Conservation (phyloP, 176 grass and related monocot genomes). For the Poa annua region DNA sequence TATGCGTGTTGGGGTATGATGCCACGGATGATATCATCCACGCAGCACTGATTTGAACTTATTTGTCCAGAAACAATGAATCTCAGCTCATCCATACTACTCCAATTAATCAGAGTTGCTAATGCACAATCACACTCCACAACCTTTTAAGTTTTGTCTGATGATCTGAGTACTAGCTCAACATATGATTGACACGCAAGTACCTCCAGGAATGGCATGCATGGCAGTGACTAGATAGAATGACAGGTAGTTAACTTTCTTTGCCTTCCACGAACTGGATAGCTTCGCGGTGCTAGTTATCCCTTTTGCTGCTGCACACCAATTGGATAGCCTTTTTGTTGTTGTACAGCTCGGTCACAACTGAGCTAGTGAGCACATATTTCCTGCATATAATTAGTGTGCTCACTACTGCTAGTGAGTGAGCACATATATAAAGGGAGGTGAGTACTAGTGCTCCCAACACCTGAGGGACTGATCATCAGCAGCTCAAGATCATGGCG, state of each 20-base stretch:
- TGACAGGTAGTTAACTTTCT: too few species aligned
- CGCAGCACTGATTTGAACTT: too few species aligned
- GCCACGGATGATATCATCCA: too few species aligned
- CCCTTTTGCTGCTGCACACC: neutral
- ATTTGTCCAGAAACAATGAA: too few species aligned
- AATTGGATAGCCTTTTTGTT: neutral
- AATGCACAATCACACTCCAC: too few species aligned
- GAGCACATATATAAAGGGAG: neutral
- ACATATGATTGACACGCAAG: too few species aligned
- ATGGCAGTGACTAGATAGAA: neutral
- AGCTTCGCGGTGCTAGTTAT: slow-evolving; percentile 5
- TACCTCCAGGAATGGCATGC: neutral
- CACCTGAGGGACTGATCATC: neutral
- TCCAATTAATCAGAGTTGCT: too few species aligned
- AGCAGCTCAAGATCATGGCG: neutral
- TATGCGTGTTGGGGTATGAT: too few species aligned
- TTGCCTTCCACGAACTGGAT: neutral
- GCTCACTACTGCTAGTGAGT: neutral
- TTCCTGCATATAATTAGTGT: neutral
- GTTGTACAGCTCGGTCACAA: neutral
- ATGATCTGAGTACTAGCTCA: too few species aligned
- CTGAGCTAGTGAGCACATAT: neutral
- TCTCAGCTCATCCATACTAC: too few species aligned
- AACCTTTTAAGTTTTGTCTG: too few species aligned
- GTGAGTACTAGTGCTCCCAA: neutral